Evolutionary conservation across 768 basidiomycete genomes (phyloP), one percentile per base, ranked within the genome.

Genomic region (Boletus insuetus): DNA sequence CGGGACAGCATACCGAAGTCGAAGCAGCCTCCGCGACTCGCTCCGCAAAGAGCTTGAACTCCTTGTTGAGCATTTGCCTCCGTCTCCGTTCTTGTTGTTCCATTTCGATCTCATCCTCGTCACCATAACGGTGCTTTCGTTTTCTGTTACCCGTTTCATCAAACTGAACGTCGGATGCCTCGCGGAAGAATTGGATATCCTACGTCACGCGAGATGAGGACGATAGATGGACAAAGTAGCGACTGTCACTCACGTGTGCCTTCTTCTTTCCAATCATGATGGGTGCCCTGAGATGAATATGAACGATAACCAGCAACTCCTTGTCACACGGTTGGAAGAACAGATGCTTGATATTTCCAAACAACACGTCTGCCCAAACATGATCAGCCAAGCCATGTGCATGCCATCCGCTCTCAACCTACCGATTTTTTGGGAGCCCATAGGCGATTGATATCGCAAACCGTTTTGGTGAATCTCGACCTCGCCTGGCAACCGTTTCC

Each of bases 231-330:
- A 40, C 37, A 22, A 24, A 20, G 42, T 8, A 49, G 41, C 3
- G 13, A 31, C 6, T 19, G 10, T 16, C 8, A 77, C 86, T 48
- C 64, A 94, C 93, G 65, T 91, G 92, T 20, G 97, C 86, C 73
- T 98, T 99, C 76, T 94, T 97, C 79, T 98, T 98, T 58, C 97
- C 96, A 62, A 99, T 91, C 82, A 98, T 96, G 70, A 99, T 98
- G 1, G 97, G 97, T 1, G 93, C 83, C 72, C 84, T 97, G 48
- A 99, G 79, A 69, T 98, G 91, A 48, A 97, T 74, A 69, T 99
- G 97, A 32, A 97, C 84, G 58, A 99, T 87, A 52, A 97, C 95
- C 50, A 98, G 80, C 19, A 98, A 77, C 70, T 99, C 97, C 61
- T 92, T 86, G 60, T 99, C 97, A 65, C 96, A 98, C 3, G 97